Evolutionary conservation across 257 asterid genomes (phyloP), one percentile per base, ranked within the genome.

Genomic region (Nicotiana knightiana): DNA sequence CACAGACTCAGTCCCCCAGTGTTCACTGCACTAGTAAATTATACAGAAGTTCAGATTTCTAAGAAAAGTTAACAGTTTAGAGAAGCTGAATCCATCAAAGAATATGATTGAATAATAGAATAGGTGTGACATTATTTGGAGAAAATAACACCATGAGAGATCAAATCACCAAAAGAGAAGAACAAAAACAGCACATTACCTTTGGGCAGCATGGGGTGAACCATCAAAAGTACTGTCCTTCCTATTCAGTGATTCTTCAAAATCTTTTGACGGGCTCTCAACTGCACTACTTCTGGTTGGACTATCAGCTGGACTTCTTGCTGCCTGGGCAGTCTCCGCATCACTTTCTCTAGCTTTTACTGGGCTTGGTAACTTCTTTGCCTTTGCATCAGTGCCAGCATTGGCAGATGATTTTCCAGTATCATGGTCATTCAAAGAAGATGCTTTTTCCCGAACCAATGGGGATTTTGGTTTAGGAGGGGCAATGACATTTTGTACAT

Each of bases 401-500:
- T 85, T 85, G 67, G 89, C 77, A 78, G 92, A 87, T 75, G 91
- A 86, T 80, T 88, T 90, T 78, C 28, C 86, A 68, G 82, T 80
- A 24, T 80, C 75, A 30, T 75, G 82, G 78, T 63, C 87, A 83
- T 87, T 89, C 43, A 86, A 58, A 28, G 89, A 62, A 32, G 89
- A 63, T 82, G 90, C 87, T 73, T 87, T 90, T 64, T 96, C 98
- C 82, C 92, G 88, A 21, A 90, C 81, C 85, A 92, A 85, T 33
- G 94, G 83, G 76, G 92, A 65, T 88, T 91, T 96, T 11, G 90
- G 91, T 86, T 91, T 93, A 17, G 96, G 94, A 87, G 95, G 96
- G 53, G 98, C 98, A 83, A 87, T 37, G 83, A 92, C 92, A 87
- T 94, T 96, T 88, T 92, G 89, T 86, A 94, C 95, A 8, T 96